Evolutionary conservation across 352 stramenopile genomes (phyloP).

Genomic region (Globisporangium alternatum): DNA sequence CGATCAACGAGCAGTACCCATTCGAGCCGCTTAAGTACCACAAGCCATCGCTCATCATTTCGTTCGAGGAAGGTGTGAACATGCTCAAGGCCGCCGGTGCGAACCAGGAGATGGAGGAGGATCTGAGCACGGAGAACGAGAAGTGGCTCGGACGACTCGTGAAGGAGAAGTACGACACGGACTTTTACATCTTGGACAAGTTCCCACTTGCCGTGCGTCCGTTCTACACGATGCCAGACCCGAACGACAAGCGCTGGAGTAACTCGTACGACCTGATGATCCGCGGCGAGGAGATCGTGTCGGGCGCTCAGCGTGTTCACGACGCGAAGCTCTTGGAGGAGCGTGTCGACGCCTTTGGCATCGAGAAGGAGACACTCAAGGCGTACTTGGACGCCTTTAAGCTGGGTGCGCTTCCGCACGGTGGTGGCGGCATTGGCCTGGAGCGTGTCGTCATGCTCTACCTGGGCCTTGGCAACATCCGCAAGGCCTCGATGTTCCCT

Average conservation of each 20-base stretch:
- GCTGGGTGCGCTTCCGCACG: slow-evolving; percentile 97
- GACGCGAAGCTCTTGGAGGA: slow-evolving; percentile 94
- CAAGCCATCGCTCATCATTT: slow-evolving; percentile 91
- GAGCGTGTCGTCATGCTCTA: slow-evolving; percentile 99
- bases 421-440: slow-evolving; percentile 97
- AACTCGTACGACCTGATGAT: slow-evolving; percentile 99
- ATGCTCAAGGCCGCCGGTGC: slow-evolving; percentile 87
- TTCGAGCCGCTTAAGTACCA: slow-evolving; percentile 97
- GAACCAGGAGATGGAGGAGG: slow-evolving; percentile 71
- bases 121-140: slow-evolving; percentile 95
- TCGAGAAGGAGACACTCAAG: slow-evolving; percentile 90
- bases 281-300: slow-evolving; percentile 99
- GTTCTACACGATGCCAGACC: slow-evolving; percentile 99
- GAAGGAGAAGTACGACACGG: slow-evolving; percentile 98
- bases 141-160: slow-evolving; percentile 95
- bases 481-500: slow-evolving; percentile 99
- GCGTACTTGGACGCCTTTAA: slow-evolving; percentile 99
- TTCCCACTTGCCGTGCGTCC: slow-evolving; percentile 97
- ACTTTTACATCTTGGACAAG: slow-evolving; percentile 99
- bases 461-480: slow-evolving; percentile 98
- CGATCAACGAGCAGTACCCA: slow-evolving; percentile 96
- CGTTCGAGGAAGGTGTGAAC: slow-evolving; percentile 93
- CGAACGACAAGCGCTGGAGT: slow-evolving; percentile 90
- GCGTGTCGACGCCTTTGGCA: slow-evolving; percentile 82
- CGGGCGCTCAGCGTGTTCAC: slow-evolving; percentile 98